Evolutionary conservation across 2,329 filamentous ascomycete genomes (phyloP).

Genomic region (Trichoderma harzianum): DNA sequence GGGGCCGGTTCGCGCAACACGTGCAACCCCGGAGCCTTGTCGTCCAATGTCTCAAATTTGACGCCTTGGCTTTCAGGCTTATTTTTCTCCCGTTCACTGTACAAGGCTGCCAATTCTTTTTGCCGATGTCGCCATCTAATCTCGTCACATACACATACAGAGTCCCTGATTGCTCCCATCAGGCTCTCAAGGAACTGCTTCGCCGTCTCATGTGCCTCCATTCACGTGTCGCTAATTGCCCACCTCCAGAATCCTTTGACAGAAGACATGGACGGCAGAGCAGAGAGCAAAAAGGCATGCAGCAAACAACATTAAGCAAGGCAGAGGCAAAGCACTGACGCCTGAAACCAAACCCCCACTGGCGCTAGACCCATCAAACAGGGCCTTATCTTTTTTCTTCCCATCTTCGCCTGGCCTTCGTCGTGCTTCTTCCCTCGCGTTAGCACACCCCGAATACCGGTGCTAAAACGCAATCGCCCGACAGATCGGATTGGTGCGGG

Average conservation of each 20-base stretch:
- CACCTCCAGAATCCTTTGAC: neutral
- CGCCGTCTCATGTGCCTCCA: neutral
- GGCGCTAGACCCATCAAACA: slow-evolving; percentile 5
- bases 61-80: neutral
- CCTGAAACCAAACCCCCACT: slow-evolving; percentile 7
- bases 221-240: neutral
- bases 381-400: neutral
- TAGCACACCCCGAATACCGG: neutral
- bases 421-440: neutral
- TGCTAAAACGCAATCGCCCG: slow-evolving; percentile 18
- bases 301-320: neutral
- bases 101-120: neutral
- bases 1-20: neutral
- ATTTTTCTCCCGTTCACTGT: neutral
- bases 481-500: slow-evolving; percentile 19
- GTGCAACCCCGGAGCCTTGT: slow-evolving; percentile 9
- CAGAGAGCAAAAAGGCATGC: neutral
- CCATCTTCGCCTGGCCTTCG: neutral
- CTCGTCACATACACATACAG: too few relatives aligned
- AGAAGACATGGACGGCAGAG: neutral
- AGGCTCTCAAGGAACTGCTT: neutral
- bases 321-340: neutral
- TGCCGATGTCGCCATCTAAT: neutral
- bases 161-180: neutral
- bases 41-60: neutral